phyloP scores from a whole-genome alignment of 352 stramenopile genomes.

The Phytophthora hibernalis region DNA sequence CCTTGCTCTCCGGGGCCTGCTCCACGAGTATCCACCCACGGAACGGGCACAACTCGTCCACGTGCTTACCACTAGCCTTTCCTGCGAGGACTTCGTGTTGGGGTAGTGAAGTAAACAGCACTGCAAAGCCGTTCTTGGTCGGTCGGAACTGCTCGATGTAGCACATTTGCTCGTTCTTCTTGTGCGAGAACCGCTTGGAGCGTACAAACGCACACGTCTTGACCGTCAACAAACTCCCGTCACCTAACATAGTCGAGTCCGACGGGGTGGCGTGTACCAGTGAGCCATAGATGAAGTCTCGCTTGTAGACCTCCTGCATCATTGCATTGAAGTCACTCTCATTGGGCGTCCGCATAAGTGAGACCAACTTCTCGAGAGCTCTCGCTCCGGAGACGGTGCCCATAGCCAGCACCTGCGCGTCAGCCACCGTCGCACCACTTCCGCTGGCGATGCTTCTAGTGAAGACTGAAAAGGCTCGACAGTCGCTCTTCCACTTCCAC shows the following conservation, averaged over 20 bases:
- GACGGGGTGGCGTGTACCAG: conserved; percentile 38
- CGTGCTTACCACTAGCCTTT: conserved; percentile 41
- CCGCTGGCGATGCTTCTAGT: conserved; percentile 18
- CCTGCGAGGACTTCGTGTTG: conserved; percentile 37
- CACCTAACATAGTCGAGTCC: neutral
- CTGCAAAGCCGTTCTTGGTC: conserved; percentile 39
- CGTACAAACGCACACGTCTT: conserved; percentile 48
- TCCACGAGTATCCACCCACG: conserved; percentile 41
- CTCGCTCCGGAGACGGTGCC: conserved; percentile 36
- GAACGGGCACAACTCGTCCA: conserved; percentile 38
- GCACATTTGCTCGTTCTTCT: conserved; percentile 53
- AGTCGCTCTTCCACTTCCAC: conserved; percentile 49
- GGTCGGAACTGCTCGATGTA: conserved; percentile 46
- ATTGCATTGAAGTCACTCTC: conserved; percentile 47
- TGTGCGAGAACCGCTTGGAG: conserved; percentile 34
- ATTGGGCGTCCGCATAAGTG: conserved; percentile 29
- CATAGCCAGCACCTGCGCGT: conserved; percentile 39
- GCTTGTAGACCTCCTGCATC: conserved; percentile 52
- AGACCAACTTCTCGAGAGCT: conserved; percentile 30
- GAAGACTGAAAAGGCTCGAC: conserved; percentile 40
- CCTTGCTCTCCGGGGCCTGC: conserved; percentile 33
- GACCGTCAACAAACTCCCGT: conserved; percentile 32
- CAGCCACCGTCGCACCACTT: conserved; percentile 18
- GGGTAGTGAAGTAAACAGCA: conserved; percentile 39
- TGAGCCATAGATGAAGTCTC: conserved; percentile 58